These are phyloP conservation scores for Chalciporus chontae DNA, from an alignment of 768 basidiomycete species.

Conservation along the genomic window DNA sequence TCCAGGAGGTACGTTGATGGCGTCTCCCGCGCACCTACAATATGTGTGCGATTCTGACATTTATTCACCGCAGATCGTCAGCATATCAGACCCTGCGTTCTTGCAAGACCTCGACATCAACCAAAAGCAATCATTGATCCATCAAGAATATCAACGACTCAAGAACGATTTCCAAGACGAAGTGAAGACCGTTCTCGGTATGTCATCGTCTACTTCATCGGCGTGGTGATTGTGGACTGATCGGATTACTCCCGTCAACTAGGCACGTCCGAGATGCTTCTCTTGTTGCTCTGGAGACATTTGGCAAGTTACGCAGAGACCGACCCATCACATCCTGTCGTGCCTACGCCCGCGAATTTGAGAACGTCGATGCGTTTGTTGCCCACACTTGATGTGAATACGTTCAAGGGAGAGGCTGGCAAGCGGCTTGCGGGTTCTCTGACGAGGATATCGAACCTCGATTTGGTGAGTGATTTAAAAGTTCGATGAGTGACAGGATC, in stretches of 20 bases:
- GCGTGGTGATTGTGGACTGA: neutral
- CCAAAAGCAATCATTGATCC: conserved; percentile 67
- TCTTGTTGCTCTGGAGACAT: conserved; percentile 81
- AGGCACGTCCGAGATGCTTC: conserved; percentile 75
- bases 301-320: conserved; percentile 56
- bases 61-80: conserved; percentile 40
- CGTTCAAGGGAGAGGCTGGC: conserved; percentile 56
- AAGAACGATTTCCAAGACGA: conserved; percentile 37
- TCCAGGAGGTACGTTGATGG: conserved; percentile 73
- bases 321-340: conserved; percentile 14
- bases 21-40: no score
- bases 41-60: neutral
- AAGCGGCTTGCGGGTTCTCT: conserved; percentile 54
- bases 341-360: conserved; percentile 28
- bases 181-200: conserved; percentile 56
- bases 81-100: conserved; percentile 50
- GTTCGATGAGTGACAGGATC: neutral
- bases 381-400: conserved; percentile 51
- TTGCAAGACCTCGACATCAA: conserved; percentile 63
- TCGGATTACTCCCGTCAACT: neutral
- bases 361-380: conserved; percentile 53
- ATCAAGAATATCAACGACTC: conserved; percentile 54
- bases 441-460: conserved; percentile 49
- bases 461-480: conserved; percentile 40
- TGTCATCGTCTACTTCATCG: conserved; percentile 17